A percentile compares a stretch with the other conserved stretches of the same genome.
phyloP scores from a whole-genome alignment of 2,329 filamentous ascomycete genomes.

The Nothopassalora personata region DNA sequence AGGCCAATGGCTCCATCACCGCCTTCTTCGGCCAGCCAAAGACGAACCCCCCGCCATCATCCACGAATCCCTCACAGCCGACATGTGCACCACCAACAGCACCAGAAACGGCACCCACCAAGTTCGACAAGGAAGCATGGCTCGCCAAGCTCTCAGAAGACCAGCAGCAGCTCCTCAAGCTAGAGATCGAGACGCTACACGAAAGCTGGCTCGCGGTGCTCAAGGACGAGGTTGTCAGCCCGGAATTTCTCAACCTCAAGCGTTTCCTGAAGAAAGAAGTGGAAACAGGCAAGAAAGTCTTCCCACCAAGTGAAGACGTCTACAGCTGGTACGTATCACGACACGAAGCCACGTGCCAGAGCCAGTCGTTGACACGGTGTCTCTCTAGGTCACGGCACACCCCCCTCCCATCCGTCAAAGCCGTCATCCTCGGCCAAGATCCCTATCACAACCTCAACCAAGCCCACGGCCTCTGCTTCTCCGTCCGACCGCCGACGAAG shows the following conservation, averaged over 20 bases:
- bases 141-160: conserved; percentile 71
- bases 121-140: conserved; percentile 90
- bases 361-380: background rate
- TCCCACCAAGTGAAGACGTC: conserved; percentile 80
- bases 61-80: conserved; percentile 25
- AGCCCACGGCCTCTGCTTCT: conserved; percentile 94
- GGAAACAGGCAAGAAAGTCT: conserved; percentile 68
- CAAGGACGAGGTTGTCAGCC: conserved; percentile 75
- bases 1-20: conserved; percentile 69
- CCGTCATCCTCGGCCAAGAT: conserved; percentile 91
- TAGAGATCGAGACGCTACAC: conserved; percentile 89
- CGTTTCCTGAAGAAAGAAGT: conserved; percentile 77
- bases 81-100: conserved; percentile 27
- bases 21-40: conserved; percentile 81
- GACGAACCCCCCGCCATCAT: conserved; percentile 29
- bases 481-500: conserved; percentile 78
- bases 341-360: background rate
- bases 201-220: conserved; percentile 86
- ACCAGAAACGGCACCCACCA: conserved; percentile 36
- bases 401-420: conserved; percentile 80
- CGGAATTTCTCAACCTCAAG: conserved; percentile 83
- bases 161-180: conserved; percentile 71
- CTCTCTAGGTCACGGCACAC: conserved; percentile 79
- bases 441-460: conserved; percentile 95
- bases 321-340: conserved; percentile 72